phyloP scores from a whole-genome alignment of 805 yeast species.

The Saccharomycopsis synnaedendra region DNA sequence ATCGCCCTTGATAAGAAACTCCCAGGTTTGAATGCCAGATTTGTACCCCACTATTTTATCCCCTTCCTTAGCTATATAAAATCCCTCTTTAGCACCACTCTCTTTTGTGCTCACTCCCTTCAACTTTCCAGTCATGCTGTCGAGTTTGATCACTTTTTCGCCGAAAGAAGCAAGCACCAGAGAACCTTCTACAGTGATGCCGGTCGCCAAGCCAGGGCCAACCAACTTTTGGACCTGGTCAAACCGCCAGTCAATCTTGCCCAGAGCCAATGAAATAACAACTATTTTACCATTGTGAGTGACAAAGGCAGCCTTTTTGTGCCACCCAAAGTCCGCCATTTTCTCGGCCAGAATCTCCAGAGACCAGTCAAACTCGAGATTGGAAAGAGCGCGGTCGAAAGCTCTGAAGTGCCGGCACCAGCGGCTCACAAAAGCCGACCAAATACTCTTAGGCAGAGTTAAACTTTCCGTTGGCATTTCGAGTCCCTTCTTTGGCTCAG shows the following conservation, averaged over 20 bases:
- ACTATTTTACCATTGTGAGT: conserved; percentile 30
- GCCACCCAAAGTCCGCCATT: conserved; percentile 32
- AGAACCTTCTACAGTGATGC: too few species aligned
- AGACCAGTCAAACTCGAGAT: neutral
- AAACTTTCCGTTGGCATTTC: conserved; percentile 3
- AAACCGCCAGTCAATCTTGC: conserved; percentile 29
- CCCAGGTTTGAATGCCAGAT: conserved; percentile 1
- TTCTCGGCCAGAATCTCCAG: conserved; percentile 13
- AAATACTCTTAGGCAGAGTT: conserved; percentile 1
- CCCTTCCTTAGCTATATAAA: neutral
- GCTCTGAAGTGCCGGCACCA: conserved; percentile 18
- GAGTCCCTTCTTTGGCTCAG: conserved; percentile 7
- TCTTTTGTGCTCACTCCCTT: neutral
- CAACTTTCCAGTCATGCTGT: neutral
- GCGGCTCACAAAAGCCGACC: conserved; percentile 23
- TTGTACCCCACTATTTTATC: neutral
- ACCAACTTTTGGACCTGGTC: conserved; percentile 7
- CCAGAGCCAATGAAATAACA: conserved; percentile 32
- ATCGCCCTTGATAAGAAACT: neutral
- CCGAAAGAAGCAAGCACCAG: too few species aligned
- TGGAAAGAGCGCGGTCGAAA: conserved; percentile 3
- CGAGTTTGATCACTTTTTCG: too few species aligned
- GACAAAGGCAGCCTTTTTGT: conserved; percentile 31
- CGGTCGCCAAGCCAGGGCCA: too few species aligned
- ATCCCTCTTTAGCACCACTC: neutral